Conservation (phyloP, 805 yeast species). For the Lipomyces anomalus region DNA sequence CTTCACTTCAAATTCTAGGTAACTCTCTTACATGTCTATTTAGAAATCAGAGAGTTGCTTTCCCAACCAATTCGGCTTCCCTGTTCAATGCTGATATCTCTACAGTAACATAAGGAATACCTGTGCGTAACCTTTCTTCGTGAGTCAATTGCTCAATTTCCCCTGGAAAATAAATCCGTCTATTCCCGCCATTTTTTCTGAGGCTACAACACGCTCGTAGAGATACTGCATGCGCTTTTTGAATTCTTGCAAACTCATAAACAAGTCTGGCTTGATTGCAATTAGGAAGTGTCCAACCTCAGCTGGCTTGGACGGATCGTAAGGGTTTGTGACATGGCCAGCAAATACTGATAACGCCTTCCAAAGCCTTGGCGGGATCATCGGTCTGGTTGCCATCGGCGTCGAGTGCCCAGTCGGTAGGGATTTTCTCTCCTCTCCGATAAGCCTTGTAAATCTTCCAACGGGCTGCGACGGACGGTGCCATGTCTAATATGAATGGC, state of each 20-base stretch:
- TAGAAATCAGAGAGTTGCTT: too few species aligned
- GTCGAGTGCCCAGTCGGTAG: slow-evolving; percentile 6
- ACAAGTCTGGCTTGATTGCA: slow-evolving; percentile 10
- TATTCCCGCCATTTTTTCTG: slow-evolving; percentile 5
- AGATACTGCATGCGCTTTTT: slow-evolving; percentile 5
- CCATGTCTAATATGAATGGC: slow-evolving; percentile 6
- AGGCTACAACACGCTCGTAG: slow-evolving; percentile 2
- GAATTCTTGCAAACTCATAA: slow-evolving; percentile 3
- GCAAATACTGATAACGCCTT: slow-evolving; percentile 8
- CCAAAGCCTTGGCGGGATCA: slow-evolving; percentile 6
- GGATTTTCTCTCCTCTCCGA: slow-evolving; percentile 4
- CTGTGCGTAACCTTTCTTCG: not conserved
- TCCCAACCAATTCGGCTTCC: too few species aligned
- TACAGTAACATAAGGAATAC: not conserved
- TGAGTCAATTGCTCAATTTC: slow-evolving; percentile 4
- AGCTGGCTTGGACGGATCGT: slow-evolving; percentile 8
- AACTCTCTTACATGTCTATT: too few species aligned
- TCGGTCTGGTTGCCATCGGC: slow-evolving; percentile 5
- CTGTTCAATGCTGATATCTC: not conserved
- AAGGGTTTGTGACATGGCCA: slow-evolving; percentile 6
- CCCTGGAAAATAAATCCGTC: slow-evolving; percentile 7
- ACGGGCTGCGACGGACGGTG: slow-evolving; percentile 5
- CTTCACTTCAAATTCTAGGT: too few species aligned
- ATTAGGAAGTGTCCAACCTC: slow-evolving; percentile 8
- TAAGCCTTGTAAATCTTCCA: slow-evolving; percentile 5